Base-by-base conservation (phyloP, 768 basidiomycete genomes). In the Mycena olivaceomarginata region DNA sequence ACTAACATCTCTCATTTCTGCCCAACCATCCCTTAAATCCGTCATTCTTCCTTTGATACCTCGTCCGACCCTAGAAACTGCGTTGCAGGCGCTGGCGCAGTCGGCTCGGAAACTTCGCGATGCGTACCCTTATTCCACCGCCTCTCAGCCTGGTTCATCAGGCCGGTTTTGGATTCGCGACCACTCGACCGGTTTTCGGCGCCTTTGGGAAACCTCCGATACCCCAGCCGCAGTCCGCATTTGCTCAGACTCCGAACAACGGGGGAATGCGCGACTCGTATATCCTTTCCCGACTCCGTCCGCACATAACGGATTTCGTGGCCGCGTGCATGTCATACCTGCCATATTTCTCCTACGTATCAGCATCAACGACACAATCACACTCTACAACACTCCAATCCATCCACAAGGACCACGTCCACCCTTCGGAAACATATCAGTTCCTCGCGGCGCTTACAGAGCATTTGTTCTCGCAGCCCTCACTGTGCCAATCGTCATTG, bases 211-310 rank as follows among this genome's bases (percentile, higher is more conserved):
- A 74, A 57, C 51, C 63, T 25, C 74, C 67, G 39, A 37, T 53
- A 62, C 71, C 75, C 64, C 77, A 70, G 41, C 66, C 78, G 77
- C 83, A 79, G 74, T 75, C 75, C 62, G 67, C 71, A 75, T 80
- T 73, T 67, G 41, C 80, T 25, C 83, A 82, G 53, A 84, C 84
- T n/a, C 83, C 82, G 56, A 84, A 84, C n/a, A 86, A 87, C 68
- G 84, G 90, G 64, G 91, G 91, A 48, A 97, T 96, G 95, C 93
- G 96, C 75, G 94, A 96, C 73, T 92, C 93, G 8, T 97, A 97
- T 83, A 90, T 97, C 78, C 85, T 92, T 51, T 95, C 93, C 20
- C 91, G 96, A 70, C 87, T 97, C 20, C 91, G 93, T 64, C 93
- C 94, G 18, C 93, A 94, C 84, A 92, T 96, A 66, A 86, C 89